phyloP scores from a whole-genome alignment of 2,329 filamentous ascomycete species.

The Aspergillus sp. region DNA sequence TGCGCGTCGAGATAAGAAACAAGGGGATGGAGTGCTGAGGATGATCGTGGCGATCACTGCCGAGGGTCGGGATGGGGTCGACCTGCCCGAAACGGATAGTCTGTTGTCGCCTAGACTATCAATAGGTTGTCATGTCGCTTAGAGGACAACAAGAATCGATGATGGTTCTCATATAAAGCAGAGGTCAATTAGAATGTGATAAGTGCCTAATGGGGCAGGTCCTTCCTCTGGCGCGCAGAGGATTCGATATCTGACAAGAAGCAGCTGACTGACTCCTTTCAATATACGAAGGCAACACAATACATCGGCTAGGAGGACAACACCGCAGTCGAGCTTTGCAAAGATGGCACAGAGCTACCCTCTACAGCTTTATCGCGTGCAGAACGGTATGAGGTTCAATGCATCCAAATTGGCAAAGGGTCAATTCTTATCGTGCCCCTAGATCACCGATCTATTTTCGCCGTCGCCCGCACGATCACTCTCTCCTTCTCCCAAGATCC shows the following conservation, averaged over 20 bases:
- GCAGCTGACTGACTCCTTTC: not conserved
- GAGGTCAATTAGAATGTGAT: too few relatives aligned
- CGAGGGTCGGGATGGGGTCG: constrained; percentile 12
- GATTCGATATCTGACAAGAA: not conserved
- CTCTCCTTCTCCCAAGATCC: constrained; percentile 24
- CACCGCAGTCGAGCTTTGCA: not conserved
- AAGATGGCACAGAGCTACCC: too few relatives aligned
- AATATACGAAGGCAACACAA: too few relatives aligned
- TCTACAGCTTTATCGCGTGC: not conserved
- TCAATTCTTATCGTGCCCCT: not conserved
- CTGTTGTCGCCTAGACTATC: not conserved
- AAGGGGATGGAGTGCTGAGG: not conserved
- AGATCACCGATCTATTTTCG: constrained; percentile 14
- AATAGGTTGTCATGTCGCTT: not conserved
- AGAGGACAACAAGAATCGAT: not conserved
- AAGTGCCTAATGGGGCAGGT: not conserved
- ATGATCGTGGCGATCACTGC: not conserved
- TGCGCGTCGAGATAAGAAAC: not conserved
- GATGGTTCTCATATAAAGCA: not conserved
- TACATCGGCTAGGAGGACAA: not conserved
- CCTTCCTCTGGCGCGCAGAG: not conserved
- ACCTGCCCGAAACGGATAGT: constrained; percentile 16
- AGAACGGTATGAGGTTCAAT: not conserved
- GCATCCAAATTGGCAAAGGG: not conserved
- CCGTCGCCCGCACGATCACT: constrained; percentile 19